A percentile compares a stretch with the other conserved stretches of the same genome.
Conservation (phyloP, 1,284 basidiomycete species). For the Pseudomicrostroma phylloplanum region DNA sequence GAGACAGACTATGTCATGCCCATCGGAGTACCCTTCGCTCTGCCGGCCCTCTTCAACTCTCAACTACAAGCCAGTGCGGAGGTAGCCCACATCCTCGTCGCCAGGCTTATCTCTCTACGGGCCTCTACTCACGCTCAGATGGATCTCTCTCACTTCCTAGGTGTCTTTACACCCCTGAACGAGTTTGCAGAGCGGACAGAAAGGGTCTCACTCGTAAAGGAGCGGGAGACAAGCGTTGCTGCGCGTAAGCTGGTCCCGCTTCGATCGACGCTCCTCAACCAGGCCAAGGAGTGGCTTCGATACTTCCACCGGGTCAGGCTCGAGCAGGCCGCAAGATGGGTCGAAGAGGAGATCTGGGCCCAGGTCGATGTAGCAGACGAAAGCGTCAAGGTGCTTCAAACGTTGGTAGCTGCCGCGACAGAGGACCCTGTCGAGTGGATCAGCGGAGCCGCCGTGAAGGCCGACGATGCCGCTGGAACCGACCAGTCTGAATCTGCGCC, state of each 20-base stretch:
- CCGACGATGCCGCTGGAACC: background rate
- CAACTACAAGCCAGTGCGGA: conserved; percentile 73
- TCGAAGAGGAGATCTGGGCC: conserved; percentile 84
- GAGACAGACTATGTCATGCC: conserved; percentile 24
- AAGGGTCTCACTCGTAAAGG: background rate
- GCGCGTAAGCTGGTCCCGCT: conserved; percentile 2
- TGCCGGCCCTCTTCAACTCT: conserved; percentile 59
- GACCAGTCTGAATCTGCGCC: background rate
- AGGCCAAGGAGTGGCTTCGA: conserved; percentile 82
- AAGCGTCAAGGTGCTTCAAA: conserved; percentile 66
- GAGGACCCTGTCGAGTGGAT: conserved; percentile 64
- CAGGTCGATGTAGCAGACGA: conserved; percentile 66
- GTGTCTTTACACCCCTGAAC: conserved; percentile 66
- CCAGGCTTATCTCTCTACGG: conserved; percentile 70
- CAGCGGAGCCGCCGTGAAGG: background rate
- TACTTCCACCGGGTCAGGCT: conserved; percentile 78
- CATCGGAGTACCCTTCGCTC: conserved; percentile 45
- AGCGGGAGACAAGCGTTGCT: background rate
- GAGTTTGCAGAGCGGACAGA: background rate
- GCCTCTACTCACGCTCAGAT: conserved; percentile 64
- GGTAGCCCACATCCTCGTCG: conserved; percentile 71
- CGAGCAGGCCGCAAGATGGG: conserved; percentile 74
- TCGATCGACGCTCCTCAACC: conserved; percentile 26
- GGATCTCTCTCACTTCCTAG: conserved; percentile 67
- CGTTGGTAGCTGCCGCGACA: conserved; percentile 74